Evolutionary conservation across 805 yeast genomes (phyloP).

Genomic region (Myxozyma mucilagina): DNA sequence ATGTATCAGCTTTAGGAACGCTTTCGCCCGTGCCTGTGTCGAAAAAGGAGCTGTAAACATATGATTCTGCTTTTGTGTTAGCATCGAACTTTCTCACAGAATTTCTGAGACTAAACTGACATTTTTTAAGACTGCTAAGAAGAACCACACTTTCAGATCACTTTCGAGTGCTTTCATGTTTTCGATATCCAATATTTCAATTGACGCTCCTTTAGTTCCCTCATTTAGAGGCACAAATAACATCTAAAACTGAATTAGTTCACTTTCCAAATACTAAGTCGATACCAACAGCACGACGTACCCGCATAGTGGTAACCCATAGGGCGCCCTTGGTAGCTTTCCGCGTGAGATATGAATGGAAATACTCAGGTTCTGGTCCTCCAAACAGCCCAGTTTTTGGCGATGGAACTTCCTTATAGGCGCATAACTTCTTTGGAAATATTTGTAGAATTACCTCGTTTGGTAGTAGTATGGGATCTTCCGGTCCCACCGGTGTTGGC

Average conservation of each 20-base stretch:
- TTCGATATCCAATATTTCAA: conserved; percentile 22
- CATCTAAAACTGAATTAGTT: conserved; percentile 4
- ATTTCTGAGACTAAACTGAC: not conserved
- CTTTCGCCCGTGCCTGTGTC: conserved; percentile 32
- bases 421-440: conserved; percentile 33
- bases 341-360: conserved; percentile 24
- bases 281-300: not conserved
- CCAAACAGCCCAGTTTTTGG: conserved; percentile 13
- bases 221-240: conserved; percentile 19
- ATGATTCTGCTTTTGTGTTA: not conserved
- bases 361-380: conserved; percentile 23
- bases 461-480: conserved; percentile 37
- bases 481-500: conserved; percentile 35
- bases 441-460: conserved; percentile 37
- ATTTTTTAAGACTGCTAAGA: conserved; percentile 13
- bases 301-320: conserved; percentile 30
- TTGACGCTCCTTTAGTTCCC: conserved; percentile 18
- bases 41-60: conserved; percentile 38
- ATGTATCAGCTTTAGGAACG: conserved; percentile 36
- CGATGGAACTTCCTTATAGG: conserved; percentile 14
- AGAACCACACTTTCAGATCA: conserved; percentile 29
- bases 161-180: conserved; percentile 26
- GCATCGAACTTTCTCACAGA: not conserved
- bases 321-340: conserved; percentile 20
- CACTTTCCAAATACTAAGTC: not conserved